Conservation (phyloP, 2,329 filamentous ascomycete genomes). For the Penicillium hesseltinei region DNA sequence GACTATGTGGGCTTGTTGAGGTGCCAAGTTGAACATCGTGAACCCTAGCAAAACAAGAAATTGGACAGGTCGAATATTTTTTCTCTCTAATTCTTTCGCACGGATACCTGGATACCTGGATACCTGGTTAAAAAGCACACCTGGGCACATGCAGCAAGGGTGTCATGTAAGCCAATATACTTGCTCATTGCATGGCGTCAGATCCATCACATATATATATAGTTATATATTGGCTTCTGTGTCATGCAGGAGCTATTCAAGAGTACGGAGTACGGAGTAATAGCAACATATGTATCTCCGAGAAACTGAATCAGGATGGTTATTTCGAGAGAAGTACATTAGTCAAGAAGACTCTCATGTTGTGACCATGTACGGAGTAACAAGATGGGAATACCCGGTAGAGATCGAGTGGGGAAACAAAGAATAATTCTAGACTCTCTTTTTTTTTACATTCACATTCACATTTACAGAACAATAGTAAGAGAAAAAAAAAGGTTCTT, state of each 20-base stretch:
- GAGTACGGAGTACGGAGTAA: not conserved
- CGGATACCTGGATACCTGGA: not conserved
- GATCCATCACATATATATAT: conserved; percentile 3
- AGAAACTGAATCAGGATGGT: not conserved
- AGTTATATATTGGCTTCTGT: not conserved
- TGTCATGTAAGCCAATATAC: not conserved
- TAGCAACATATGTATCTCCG: not conserved
- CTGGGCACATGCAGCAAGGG: conserved; percentile 4
- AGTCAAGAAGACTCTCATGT: too few relatives aligned
- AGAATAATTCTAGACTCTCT: not conserved
- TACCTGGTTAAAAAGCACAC: not conserved
- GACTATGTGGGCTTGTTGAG: not conserved
- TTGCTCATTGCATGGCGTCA: not conserved
- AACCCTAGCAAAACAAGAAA: not conserved
- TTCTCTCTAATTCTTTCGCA: not conserved
- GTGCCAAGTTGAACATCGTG: not conserved
- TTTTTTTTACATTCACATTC: conserved; percentile 1
- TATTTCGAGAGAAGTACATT: not conserved
- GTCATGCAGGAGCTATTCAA: conserved; percentile 8
- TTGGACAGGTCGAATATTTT: not conserved
- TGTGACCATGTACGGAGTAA: not conserved
- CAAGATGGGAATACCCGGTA: not conserved
- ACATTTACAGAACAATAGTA: conserved; percentile 14
- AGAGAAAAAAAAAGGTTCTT: not conserved
- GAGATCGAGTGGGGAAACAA: not conserved